phyloP scores from a whole-genome alignment of 257 asterid species.

The Coffea canephora region DNA sequence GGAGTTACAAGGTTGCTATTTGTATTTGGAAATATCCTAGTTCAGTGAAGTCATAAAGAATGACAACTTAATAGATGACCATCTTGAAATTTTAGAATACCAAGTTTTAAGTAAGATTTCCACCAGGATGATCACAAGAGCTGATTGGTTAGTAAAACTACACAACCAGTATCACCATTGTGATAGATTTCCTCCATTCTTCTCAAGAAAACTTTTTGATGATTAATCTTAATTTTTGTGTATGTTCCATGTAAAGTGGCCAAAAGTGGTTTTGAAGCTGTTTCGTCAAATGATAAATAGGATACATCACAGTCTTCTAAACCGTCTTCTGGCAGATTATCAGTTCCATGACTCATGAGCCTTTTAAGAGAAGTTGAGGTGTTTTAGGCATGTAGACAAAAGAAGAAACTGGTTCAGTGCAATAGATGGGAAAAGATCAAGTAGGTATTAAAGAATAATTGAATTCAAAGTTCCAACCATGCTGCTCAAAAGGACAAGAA shows the following conservation, averaged over 20 bases:
- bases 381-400: not conserved
- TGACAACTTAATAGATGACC: not conserved
- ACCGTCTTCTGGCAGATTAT: not conserved
- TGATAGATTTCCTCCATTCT: too few relatives aligned
- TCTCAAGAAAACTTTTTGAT: too few relatives aligned
- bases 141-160: too few relatives aligned
- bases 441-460: not conserved
- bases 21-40: not conserved
- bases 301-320: not conserved
- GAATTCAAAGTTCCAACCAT: not conserved
- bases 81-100: not conserved
- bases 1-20: not conserved
- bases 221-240: not conserved
- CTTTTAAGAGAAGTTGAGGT: not conserved
- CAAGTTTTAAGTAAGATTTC: too few relatives aligned
- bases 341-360: not conserved
- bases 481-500: not conserved
- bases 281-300: not conserved
- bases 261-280: not conserved
- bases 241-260: not conserved
- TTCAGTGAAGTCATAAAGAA: not conserved
- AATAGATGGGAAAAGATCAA: not conserved
- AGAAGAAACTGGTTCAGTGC: not conserved
- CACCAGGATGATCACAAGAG: not conserved
- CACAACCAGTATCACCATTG: not conserved